phyloP scores from a whole-genome alignment of 192 early-diverging fungal genomes.

The Chytriomyces sp. region DNA sequence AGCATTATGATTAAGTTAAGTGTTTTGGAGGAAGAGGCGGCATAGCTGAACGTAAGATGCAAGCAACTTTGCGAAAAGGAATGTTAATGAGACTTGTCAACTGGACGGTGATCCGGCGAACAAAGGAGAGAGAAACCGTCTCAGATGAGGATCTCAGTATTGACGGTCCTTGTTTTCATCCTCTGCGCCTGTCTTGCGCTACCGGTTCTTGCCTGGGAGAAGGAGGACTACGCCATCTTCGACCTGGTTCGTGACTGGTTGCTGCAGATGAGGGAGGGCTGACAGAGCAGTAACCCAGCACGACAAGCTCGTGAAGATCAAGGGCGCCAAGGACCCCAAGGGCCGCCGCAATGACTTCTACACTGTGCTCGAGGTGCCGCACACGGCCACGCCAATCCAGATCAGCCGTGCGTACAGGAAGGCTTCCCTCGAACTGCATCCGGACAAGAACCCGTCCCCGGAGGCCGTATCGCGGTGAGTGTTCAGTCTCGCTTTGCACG shows the following conservation, averaged over 20 bases:
- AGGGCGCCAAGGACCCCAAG: slow-evolving; percentile 25
- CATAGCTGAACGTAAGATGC: too few species aligned
- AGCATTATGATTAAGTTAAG: too few species aligned
- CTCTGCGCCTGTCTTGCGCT: not conserved
- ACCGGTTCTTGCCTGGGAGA: slow-evolving; percentile 39
- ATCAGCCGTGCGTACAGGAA: slow-evolving; percentile 52
- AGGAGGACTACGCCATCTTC: slow-evolving; percentile 49
- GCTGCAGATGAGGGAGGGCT: not conserved
- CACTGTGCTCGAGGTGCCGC: slow-evolving; percentile 31
- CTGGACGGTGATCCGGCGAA: too few species aligned
- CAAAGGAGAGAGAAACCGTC: not conserved
- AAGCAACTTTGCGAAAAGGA: too few species aligned
- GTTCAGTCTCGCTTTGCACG: not conserved
- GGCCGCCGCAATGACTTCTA: slow-evolving; percentile 38
- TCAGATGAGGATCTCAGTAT: not conserved
- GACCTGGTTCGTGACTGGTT: slow-evolving; percentile 43
- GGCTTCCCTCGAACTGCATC: slow-evolving; percentile 42
- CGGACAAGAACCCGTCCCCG: slow-evolving; percentile 54
- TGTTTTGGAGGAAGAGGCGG: too few species aligned
- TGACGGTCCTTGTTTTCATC: not conserved
- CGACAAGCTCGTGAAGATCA: slow-evolving; percentile 32
- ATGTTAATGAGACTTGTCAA: not conserved
- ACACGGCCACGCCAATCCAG: slow-evolving; percentile 36
- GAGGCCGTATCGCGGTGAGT: slow-evolving; percentile 22
- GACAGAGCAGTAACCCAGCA: slow-evolving; percentile 3